Evolutionary conservation across 2,329 filamentous ascomycete species (phyloP).

Genomic region (Neoscytalidium dimidiatum): DNA sequence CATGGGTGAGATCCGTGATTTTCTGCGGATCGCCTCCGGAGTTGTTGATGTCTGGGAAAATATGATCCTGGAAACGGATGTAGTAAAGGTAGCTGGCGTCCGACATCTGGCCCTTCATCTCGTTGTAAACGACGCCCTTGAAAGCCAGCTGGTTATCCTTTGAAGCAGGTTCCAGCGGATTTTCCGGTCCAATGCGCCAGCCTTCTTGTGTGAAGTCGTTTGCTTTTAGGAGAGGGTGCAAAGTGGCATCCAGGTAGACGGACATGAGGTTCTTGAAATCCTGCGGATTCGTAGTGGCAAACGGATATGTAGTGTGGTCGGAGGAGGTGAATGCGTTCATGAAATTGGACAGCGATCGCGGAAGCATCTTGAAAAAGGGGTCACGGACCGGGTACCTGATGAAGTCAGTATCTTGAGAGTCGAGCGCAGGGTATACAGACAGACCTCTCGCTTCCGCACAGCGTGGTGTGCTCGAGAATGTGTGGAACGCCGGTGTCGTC

Average conservation of each 20-base stretch:
- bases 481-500: slow-evolving; percentile 96
- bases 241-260: slow-evolving; percentile 92
- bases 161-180: slow-evolving; percentile 59
- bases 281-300: slow-evolving; percentile 92
- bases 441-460: slow-evolving; percentile 92
- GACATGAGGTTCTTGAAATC: slow-evolving; percentile 96
- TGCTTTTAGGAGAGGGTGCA: slow-evolving; percentile 85
- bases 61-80: slow-evolving; percentile 90
- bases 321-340: slow-evolving; percentile 99
- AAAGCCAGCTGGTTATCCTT: slow-evolving; percentile 70
- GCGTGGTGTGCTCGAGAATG: slow-evolving; percentile 94
- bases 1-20: slow-evolving; percentile 92
- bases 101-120: slow-evolving; percentile 99
- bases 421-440: slow-evolving; percentile 27
- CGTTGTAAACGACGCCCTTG: slow-evolving; percentile 98
- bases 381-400: slow-evolving; percentile 90
- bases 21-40: slow-evolving; percentile 95
- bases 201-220: slow-evolving; percentile 96
- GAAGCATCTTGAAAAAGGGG: slow-evolving; percentile 99
- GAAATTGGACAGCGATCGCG: slow-evolving; percentile 96
- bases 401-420: background rate
- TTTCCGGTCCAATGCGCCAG: slow-evolving; percentile 93
- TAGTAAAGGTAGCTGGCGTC: slow-evolving; percentile 96
- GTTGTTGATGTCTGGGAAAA: slow-evolving; percentile 93
- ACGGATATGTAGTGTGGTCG: slow-evolving; percentile 96